phyloP scores from a whole-genome alignment of 352 stramenopile species.

The Globisporangium cederbergense region DNA sequence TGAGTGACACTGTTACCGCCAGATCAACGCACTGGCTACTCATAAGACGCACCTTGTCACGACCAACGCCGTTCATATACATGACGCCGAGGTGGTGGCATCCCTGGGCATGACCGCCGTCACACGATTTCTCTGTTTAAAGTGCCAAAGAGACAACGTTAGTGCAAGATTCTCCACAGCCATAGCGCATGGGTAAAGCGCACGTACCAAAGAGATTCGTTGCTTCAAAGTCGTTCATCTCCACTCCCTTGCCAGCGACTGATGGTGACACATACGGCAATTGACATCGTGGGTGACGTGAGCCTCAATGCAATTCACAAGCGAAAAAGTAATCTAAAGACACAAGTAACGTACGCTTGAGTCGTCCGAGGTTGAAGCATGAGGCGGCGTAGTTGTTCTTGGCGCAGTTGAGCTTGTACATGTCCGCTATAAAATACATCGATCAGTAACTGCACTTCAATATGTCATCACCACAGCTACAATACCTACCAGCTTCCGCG shows the following conservation, averaged over 20 bases:
- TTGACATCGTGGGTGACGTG: neutral
- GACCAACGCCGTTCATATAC: conserved; percentile 66
- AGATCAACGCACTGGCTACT: neutral
- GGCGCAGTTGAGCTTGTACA: conserved; percentile 83
- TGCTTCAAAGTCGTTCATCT: conserved; percentile 62
- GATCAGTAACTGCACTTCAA: neutral
- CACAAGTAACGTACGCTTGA: conserved; percentile 53
- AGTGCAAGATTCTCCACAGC: neutral
- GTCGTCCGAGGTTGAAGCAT: conserved; percentile 84
- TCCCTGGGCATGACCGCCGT: conserved; percentile 62
- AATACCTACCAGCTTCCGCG: conserved; percentile 44
- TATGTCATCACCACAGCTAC: neutral
- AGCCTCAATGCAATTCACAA: neutral
- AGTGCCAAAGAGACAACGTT: neutral
- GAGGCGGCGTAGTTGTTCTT: conserved; percentile 80
- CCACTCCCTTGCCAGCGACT: conserved; percentile 80
- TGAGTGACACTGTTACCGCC: neutral
- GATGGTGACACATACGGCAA: neutral
- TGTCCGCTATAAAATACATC: conserved; percentile 31
- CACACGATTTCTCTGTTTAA: conserved; percentile 66
- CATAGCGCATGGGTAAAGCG: neutral
- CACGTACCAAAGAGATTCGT: conserved; percentile 66
- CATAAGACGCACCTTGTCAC: conserved; percentile 46
- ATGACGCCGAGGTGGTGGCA: conserved; percentile 88
- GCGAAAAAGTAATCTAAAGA: neutral